Evolutionary conservation across 1,284 basidiomycete species (phyloP).

Genomic region (Termitomyces sp.): DNA sequence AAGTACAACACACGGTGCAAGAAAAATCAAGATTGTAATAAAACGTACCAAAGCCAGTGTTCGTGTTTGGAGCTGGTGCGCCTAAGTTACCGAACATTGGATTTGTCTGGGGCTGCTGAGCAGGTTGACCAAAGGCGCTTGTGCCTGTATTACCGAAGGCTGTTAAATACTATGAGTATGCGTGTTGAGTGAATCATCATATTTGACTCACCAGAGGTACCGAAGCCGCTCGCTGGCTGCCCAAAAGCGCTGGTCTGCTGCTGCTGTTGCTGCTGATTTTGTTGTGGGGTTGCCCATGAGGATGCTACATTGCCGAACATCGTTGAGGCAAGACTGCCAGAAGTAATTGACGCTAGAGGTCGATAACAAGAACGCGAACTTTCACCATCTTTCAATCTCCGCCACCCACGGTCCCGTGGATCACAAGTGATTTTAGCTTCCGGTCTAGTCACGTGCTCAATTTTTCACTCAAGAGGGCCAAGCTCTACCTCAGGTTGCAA

Average conservation of each 20-base stretch:
- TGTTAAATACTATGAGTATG: constrained; percentile 22
- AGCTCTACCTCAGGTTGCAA: not conserved
- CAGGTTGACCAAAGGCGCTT: constrained; percentile 37
- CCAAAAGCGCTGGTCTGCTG: constrained; percentile 38
- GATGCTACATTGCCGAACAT: constrained; percentile 63
- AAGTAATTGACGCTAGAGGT: constrained; percentile 8
- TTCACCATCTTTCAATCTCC: constrained; percentile 27
- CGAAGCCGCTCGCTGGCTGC: constrained; percentile 39
- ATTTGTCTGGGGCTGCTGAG: constrained; percentile 59
- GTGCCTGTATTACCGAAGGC: constrained; percentile 36
- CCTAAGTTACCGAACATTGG: constrained; percentile 72
- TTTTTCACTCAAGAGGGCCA: constrained; percentile 11
- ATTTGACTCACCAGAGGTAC: constrained; percentile 32
- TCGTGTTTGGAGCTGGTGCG: constrained; percentile 30
- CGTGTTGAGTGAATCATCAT: constrained; percentile 18
- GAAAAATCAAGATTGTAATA: constrained; percentile 14
- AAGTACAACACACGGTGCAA: constrained; percentile 18
- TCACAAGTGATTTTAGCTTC: constrained; percentile 8
- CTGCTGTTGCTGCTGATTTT: constrained; percentile 37
- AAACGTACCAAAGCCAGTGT: constrained; percentile 55
- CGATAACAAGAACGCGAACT: constrained; percentile 22
- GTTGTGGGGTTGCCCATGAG: constrained; percentile 57
- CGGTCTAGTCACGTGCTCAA: constrained; percentile 15
- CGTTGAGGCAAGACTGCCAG: constrained; percentile 15
- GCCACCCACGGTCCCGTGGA: constrained; percentile 20